Base-by-base conservation (phyloP, 2,329 filamentous ascomycete species). In the Trichoderma sp. region DNA sequence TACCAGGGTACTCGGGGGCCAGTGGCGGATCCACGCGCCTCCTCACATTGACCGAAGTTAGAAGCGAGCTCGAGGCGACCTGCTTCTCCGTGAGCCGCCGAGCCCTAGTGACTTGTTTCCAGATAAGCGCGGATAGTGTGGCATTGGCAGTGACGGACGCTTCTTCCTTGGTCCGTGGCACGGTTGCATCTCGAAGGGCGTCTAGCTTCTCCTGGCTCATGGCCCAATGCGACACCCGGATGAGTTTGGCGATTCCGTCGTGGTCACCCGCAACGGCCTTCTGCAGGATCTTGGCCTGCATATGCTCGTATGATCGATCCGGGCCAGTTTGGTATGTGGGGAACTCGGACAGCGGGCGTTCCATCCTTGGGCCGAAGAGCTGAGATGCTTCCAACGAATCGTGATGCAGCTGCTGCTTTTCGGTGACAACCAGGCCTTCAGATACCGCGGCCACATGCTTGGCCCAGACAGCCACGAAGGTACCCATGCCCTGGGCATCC, bases 401-500 rank as follows among this genome's bases (percentile, higher is more conserved):
- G 33, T 73, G 29, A 16, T 63, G 24, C 21, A 76, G 56, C 29
- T 27, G 71, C 5, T 76, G 68, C 18, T 76, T 56, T 6, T 74
- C 69, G 41, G 27, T 24, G 21, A 76, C 62, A 9, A 31, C 29
- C 8, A 73, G 63, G 3, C 75, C 75, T 9, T 38, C 63, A 29
- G 75, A 74, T 21, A 67, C 75, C 8, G 75, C 75, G 24, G 60
- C 63, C 41, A 76, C 69, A 53, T 76, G 68, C 41, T 74, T 76
- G 62, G 75, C 64, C 75, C 75, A 76, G 9, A 76, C 62, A 11
- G 71, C 60, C 33, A 71, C 75, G 31, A 76, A 74, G 12, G 75
- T 76, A 27, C 75, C 75, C 71, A 74, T 68, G 45, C 75, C 75
- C 41, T 76, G 75, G n/a, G 75, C 75, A 21, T 76, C 75, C 75